Evolutionary conservation across 1,139 yeast species (phyloP), one percentile per base, ranked within the genome.

Genomic region (Ashbya aceris): DNA sequence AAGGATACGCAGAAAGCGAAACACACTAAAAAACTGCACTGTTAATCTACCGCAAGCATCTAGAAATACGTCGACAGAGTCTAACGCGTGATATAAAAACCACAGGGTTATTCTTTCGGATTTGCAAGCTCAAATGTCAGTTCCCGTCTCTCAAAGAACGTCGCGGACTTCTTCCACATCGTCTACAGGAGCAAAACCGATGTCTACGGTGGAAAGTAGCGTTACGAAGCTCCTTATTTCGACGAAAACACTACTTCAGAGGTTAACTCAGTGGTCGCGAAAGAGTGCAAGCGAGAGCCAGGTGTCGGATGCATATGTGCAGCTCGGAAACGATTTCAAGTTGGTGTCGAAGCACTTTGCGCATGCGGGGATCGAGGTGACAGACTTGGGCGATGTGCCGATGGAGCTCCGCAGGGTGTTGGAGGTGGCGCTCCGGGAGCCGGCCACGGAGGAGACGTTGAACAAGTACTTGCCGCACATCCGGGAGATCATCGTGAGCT

Each of bases 281-380:
- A 77, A 76, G 27, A 74, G 75, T 30, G 89, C 86, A 2, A 74
- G 81, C 31, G 97, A 89, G 43, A 77, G 77, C 45, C 86, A 77
- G 50, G 96, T 93, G 2, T 85, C 96, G 2, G 89, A 87, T 58
- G 84, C 91, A 5, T 93, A 87, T 60, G 98, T 93, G 10, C 82
- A 79, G 50, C 71, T 93, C 31, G 98, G 98, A 0, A 91, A 91
- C 59, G 96, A 91, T 62, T 93, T 87, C 67, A 79, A 93, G 52
- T 77, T 85, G 2, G 87, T 95, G 0, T 79, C 91, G 13, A 73
- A 86, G 48, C 82, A 86, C 2, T 83, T 84, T 56, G 65, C 75
- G 10, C 69, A 69, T 36, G 78, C 83, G 1, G 87, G 87, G 1
- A 75, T 84, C 2, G 83, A 80, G 47, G 79, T 79, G 37, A 58